Percentiles rank a stretch among this genome's conserved stretches.
phyloP scores from a whole-genome alignment of 306 rosid genomes.

The Psophocarpus tetragonolobus region DNA sequence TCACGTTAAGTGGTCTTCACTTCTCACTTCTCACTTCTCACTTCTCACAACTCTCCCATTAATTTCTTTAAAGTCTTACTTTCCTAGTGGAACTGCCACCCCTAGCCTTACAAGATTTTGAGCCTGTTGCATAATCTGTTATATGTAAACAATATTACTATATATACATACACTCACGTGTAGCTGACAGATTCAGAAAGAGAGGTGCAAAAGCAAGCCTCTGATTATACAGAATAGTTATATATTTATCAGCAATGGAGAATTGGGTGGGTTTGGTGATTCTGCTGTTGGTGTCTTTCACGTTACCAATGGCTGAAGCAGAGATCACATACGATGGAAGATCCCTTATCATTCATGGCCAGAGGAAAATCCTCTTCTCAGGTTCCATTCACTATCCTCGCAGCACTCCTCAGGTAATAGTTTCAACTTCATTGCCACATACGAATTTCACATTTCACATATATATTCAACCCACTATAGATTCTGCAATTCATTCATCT shows the following conservation, averaged over 20 bases:
- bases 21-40: too few relatives aligned
- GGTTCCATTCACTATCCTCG: conserved; percentile 87
- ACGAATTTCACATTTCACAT: not conserved
- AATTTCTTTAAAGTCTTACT: not conserved
- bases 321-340: conserved; percentile 64
- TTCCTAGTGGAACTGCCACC: not conserved
- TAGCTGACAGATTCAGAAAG: not conserved
- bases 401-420: conserved; percentile 70
- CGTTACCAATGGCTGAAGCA: not conserved
- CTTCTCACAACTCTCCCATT: too few relatives aligned
- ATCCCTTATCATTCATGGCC: conserved; percentile 63
- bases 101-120: not conserved
- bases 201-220: conserved; percentile 6
- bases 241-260: conserved; percentile 11
- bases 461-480: not conserved
- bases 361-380: conserved; percentile 61
- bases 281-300: not conserved
- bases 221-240: not conserved
- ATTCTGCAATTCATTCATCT: not conserved
- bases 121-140: not conserved
- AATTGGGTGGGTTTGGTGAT: conserved; percentile 17
- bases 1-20: too few relatives aligned
- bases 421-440: not conserved
- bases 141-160: not conserved
- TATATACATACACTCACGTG: not conserved